Conservation (phyloP, 768 basidiomycete species). For the Holtermanniella nyarrowii region DNA sequence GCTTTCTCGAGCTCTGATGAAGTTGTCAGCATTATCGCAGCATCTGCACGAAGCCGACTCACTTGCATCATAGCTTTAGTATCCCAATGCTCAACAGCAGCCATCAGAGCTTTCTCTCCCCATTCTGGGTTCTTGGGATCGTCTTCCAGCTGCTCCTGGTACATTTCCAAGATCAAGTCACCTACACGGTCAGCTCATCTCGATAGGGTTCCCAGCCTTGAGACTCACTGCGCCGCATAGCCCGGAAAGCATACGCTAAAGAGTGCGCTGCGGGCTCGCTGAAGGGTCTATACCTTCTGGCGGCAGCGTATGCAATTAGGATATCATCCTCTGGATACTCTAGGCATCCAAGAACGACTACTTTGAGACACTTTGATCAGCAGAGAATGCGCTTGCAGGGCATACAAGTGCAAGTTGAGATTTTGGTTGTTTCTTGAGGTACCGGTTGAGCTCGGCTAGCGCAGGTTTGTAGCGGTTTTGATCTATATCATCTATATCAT, state of each 20-base stretch:
- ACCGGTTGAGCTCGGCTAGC: slow-evolving; percentile 10
- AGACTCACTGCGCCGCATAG: not conserved
- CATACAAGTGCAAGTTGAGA: slow-evolving; percentile 24
- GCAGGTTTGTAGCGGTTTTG: slow-evolving; percentile 11
- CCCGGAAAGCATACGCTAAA: not conserved
- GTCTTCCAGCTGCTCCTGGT: slow-evolving; percentile 12
- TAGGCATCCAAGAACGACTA: not conserved
- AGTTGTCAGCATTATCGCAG: not conserved
- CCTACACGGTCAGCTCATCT: slow-evolving; percentile 3
- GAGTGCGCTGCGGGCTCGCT: not conserved
- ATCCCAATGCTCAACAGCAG: slow-evolving; percentile 15
- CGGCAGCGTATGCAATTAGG: not conserved
- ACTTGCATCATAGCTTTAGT: slow-evolving; percentile 7
- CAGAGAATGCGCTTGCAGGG: not conserved
- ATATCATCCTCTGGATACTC: not conserved
- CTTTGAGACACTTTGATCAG: not conserved
- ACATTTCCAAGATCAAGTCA: slow-evolving; percentile 18
- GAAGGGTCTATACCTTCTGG: not conserved
- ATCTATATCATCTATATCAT: slow-evolving; percentile 20
- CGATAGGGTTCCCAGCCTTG: not conserved
- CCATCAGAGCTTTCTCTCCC: slow-evolving; percentile 24
- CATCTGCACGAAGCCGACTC: not conserved
- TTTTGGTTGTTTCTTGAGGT: slow-evolving; percentile 27
- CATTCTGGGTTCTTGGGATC: slow-evolving; percentile 9
- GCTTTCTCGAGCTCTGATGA: slow-evolving; percentile 14